phyloP scores from a whole-genome alignment of 192 early-diverging fungal species.

The Entophlyctis helioformis region DNA sequence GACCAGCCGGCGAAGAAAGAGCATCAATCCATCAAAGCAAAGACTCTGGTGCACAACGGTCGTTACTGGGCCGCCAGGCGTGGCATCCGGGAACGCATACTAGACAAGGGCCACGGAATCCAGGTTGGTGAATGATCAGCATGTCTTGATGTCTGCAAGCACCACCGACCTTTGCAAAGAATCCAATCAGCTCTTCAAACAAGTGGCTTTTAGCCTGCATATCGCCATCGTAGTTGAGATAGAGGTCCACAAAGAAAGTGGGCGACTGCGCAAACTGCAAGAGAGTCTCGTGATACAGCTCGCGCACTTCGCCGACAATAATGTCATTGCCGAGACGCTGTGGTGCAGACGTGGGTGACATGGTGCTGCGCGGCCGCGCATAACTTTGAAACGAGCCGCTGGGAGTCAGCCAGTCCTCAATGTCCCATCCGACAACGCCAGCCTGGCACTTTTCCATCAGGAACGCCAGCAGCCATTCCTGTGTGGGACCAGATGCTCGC shows the following conservation, averaged over 20 bases:
- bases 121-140: too few relatives aligned
- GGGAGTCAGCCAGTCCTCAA: constrained; percentile 19
- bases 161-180: constrained; percentile 64
- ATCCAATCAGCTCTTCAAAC: constrained; percentile 74
- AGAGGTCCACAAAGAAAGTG: constrained; percentile 74
- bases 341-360: too few relatives aligned
- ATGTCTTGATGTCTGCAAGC: too few relatives aligned
- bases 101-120: too few relatives aligned
- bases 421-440: constrained; percentile 38
- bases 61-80: constrained; percentile 41
- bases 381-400: not conserved
- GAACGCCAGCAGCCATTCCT: constrained; percentile 59
- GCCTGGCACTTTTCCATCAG: constrained; percentile 29
- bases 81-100: constrained; percentile 64
- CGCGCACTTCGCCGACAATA: constrained; percentile 71
- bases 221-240: constrained; percentile 91
- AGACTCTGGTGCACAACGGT: constrained; percentile 42
- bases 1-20: constrained; percentile 59
- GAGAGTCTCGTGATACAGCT: constrained; percentile 72
- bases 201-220: constrained; percentile 61
- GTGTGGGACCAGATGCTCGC: constrained; percentile 56
- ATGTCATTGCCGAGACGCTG: too few relatives aligned
- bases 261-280: constrained; percentile 58
- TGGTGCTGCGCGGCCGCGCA: not conserved
- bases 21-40: constrained; percentile 60